phyloP scores from a whole-genome alignment of 1,139 yeast genomes.

The Lodderomyces oxycetoniae region DNA sequence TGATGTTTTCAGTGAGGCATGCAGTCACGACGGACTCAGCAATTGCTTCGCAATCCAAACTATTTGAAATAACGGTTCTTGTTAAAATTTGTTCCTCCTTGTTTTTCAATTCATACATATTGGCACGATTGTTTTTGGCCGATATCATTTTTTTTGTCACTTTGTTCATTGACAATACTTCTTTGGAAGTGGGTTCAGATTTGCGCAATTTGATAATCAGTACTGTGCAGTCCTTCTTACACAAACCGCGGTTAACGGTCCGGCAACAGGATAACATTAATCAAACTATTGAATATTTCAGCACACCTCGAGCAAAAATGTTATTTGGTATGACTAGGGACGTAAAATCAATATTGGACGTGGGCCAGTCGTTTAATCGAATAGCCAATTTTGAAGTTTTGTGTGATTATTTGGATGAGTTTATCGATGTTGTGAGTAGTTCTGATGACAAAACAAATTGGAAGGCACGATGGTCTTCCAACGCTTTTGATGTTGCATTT shows the following conservation, averaged over 20 bases:
- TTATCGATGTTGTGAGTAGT: constrained; percentile 47
- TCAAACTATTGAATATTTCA: constrained; percentile 53
- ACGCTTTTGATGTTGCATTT: constrained; percentile 64
- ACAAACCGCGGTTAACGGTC: constrained; percentile 49
- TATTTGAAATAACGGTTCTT: constrained; percentile 71
- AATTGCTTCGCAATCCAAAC: constrained; percentile 56
- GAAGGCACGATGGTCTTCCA: constrained; percentile 67
- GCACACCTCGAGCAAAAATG: constrained; percentile 70
- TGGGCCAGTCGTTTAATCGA: constrained; percentile 43
- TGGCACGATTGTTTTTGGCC: constrained; percentile 65
- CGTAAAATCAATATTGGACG: constrained; percentile 22
- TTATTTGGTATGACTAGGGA: constrained; percentile 79
- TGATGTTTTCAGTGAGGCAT: constrained; percentile 49
- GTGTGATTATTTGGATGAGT: constrained; percentile 55
- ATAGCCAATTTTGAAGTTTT: constrained; percentile 58
- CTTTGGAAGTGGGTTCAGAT: constrained; percentile 62
- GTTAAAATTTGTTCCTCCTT: constrained; percentile 62
- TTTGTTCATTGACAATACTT: constrained; percentile 68
- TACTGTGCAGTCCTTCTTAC: constrained; percentile 65
- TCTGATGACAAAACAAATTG: constrained; percentile 53
- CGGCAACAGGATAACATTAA: constrained; percentile 44
- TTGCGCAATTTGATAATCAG: constrained; percentile 65
- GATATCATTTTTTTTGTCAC: constrained; percentile 70
- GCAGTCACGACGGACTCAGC: constrained; percentile 45
- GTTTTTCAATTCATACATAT: constrained; percentile 65